Conservation (phyloP, 257 asterid genomes). For the Eucommia ulmoides region DNA sequence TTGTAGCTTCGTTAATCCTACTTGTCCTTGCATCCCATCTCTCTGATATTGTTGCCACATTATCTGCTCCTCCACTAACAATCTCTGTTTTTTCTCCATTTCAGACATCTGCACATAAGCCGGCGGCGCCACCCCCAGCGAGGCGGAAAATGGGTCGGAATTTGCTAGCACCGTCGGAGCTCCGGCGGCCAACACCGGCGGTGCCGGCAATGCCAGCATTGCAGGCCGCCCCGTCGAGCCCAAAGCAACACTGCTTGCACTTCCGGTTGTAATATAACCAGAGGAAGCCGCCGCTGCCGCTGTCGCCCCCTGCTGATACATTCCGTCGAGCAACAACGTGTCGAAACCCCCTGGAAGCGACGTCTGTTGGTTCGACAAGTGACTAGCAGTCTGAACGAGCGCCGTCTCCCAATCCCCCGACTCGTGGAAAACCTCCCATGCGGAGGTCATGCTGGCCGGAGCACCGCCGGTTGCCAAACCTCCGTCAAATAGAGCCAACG, state of each 20-base stretch:
- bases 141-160: conserved; percentile 45
- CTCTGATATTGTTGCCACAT: conserved; percentile 83
- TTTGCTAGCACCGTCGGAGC: conserved; percentile 7
- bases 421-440: conserved; percentile 83
- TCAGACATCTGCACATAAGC: conserved; percentile 89
- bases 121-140: conserved; percentile 64
- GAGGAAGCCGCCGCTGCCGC: conserved; percentile 50
- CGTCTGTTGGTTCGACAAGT: conserved; percentile 50
- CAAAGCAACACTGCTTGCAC: conserved; percentile 69
- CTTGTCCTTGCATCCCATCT: conserved; percentile 79
- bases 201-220: conserved; percentile 77
- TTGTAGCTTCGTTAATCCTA: conserved; percentile 29
- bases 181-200: conserved; percentile 32
- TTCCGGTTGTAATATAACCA: conserved; percentile 58
- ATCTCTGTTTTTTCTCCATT: conserved; percentile 73
- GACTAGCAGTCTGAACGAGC: conserved; percentile 62
- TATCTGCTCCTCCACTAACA: conserved; percentile 58
- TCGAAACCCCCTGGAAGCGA: conserved; percentile 59
- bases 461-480: conserved; percentile 16
- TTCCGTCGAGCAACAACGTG: conserved; percentile 56
- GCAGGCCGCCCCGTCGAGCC: conserved; percentile 88
- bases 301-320: conserved; percentile 71
- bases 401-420: conserved; percentile 84
- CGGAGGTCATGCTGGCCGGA: conserved; percentile 22
- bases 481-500: conserved; percentile 75